These are phyloP conservation scores for Aspergillus floridensis DNA, from an alignment of 2,329 filamentous ascomycete genomes.

Conservation along the genomic window DNA sequence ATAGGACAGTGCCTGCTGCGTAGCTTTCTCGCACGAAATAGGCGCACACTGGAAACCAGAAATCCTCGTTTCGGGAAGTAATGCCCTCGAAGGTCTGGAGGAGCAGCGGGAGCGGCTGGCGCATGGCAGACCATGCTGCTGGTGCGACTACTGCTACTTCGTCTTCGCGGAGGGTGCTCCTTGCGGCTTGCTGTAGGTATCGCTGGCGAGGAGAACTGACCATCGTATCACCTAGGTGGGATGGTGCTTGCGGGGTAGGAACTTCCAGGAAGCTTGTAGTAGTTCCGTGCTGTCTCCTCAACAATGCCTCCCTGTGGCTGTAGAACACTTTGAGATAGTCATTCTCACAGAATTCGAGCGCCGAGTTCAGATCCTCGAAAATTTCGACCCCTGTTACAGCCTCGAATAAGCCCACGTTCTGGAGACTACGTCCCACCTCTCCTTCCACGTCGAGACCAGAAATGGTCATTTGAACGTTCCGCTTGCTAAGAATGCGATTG, in stretches of 20 bases:
- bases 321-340: constrained; percentile 82
- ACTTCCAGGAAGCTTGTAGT: constrained; percentile 26
- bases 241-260: constrained; percentile 26
- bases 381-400: constrained; percentile 72
- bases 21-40: constrained; percentile 74
- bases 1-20: constrained; percentile 68
- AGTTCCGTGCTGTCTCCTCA: constrained; percentile 17
- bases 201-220: constrained; percentile 76
- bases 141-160: constrained; percentile 54
- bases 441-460: constrained; percentile 76
- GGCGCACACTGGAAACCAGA: constrained; percentile 78
- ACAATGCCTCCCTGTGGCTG: constrained; percentile 58
- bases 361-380: constrained; percentile 87
- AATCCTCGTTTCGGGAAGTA: constrained; percentile 83
- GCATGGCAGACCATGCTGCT: constrained; percentile 78
- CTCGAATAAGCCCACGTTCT: constrained; percentile 78
- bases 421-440: constrained; percentile 72
- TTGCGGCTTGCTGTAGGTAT: constrained; percentile 75
- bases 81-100: constrained; percentile 93
- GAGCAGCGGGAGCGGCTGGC: constrained; percentile 85
- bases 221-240: constrained; percentile 47
- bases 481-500: constrained; percentile 74
- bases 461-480: constrained; percentile 75
- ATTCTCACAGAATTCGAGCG: constrained; percentile 92
- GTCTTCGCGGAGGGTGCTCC: constrained; percentile 66